A percentile compares a stretch with the other conserved stretches of the same genome.
phyloP scores from a whole-genome alignment of 2,329 filamentous ascomycete genomes.

The Penicillium concentricum region DNA sequence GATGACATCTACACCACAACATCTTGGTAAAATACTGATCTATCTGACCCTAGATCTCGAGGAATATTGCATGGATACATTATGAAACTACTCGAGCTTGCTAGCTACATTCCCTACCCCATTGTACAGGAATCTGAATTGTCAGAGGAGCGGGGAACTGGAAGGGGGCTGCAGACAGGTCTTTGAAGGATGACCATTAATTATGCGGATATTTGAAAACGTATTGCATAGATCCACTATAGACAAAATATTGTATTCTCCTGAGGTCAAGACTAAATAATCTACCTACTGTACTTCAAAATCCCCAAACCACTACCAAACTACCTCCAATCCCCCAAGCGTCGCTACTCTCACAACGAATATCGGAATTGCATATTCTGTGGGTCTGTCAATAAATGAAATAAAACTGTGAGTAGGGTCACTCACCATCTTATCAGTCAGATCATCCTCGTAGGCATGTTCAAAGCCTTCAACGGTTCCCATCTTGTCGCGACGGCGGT shows the following conservation, averaged over 20 bases:
- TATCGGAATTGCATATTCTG: slow-evolving; percentile 1
- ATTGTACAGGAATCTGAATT: neutral
- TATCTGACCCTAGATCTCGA: rapidly evolving
- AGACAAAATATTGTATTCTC: neutral
- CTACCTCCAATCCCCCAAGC: neutral
- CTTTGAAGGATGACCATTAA: neutral
- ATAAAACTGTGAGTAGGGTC: neutral
- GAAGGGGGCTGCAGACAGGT: neutral
- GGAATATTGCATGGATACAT: neutral
- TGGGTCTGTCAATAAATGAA: neutral
- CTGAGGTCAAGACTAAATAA: neutral
- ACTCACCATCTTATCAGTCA: neutral
- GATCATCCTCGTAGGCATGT: neutral
- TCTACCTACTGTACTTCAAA: neutral
- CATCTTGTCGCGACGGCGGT: neutral
- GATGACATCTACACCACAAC: neutral
- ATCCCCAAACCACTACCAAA: too few species aligned
- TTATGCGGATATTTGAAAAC: too few species aligned
- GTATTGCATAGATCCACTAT: neutral
- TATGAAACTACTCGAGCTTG: neutral
- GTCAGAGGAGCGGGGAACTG: neutral
- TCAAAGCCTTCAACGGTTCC: neutral
- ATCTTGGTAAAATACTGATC: neutral
- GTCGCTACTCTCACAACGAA: neutral
- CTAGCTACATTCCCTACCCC: neutral